These are phyloP conservation scores for Tagetes erecta DNA, from an alignment of 129 eudicot genomes.

Conservation along the genomic window DNA sequence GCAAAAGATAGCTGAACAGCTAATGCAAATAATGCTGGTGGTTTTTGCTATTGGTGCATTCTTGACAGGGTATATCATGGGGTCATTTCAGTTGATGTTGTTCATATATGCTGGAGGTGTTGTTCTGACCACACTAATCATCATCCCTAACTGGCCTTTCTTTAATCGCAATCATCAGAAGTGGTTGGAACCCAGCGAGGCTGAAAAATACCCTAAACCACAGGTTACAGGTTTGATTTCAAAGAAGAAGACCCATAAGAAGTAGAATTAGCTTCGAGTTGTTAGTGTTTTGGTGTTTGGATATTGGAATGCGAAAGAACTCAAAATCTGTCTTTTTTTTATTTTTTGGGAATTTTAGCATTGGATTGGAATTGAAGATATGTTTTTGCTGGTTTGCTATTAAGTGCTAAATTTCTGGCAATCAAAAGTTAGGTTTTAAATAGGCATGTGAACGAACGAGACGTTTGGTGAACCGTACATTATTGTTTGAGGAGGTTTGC, in stretches of 20 bases:
- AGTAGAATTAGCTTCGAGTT: slow-evolving; percentile 23
- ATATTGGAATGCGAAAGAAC: slow-evolving; percentile 14
- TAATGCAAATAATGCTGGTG: slow-evolving; percentile 39
- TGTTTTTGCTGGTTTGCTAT: slow-evolving; percentile 14
- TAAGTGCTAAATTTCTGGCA: slow-evolving; percentile 3
- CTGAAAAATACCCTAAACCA: slow-evolving; percentile 34
- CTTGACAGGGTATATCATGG: slow-evolving; percentile 30
- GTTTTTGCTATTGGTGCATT: slow-evolving; percentile 30
- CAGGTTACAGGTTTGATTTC: slow-evolving; percentile 23
- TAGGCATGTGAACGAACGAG: too few species aligned
- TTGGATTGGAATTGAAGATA: slow-evolving; percentile 3
- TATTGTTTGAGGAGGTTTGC: too few species aligned
- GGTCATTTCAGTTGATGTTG: slow-evolving; percentile 36
- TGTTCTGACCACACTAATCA: slow-evolving; percentile 29
- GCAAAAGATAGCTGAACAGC: slow-evolving; percentile 37
- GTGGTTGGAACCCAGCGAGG: slow-evolving; percentile 36
- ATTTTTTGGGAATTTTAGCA: slow-evolving; percentile 18
- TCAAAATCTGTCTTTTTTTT: not conserved
- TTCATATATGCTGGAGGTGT: slow-evolving; percentile 33
- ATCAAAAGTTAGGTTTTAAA: not conserved
- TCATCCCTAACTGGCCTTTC: slow-evolving; percentile 31
- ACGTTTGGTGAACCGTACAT: too few species aligned
- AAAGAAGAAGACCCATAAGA: slow-evolving; percentile 27
- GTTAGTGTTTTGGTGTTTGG: slow-evolving; percentile 13
- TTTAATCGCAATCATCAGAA: slow-evolving; percentile 19